Conservation (phyloP, 306 rosid species). For the Cicer bijugum region DNA sequence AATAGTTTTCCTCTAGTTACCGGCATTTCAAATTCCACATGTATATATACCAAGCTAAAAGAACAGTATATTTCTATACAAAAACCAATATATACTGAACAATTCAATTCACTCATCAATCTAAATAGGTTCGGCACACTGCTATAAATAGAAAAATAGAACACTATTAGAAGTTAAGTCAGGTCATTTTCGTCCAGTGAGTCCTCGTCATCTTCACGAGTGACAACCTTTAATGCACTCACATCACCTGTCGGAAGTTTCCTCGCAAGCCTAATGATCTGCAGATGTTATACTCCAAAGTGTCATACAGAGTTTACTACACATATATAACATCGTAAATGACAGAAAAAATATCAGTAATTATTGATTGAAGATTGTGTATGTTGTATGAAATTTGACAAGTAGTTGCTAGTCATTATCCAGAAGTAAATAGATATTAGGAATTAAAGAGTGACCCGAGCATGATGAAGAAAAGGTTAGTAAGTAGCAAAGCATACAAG, state of each 20-base stretch:
- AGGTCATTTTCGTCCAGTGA: slow-evolving; percentile 88
- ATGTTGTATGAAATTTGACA: neutral
- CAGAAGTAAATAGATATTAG: slow-evolving; percentile 10
- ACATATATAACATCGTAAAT: slow-evolving; percentile 1
- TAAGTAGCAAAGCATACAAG: neutral
- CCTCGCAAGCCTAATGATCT: slow-evolving; percentile 88
- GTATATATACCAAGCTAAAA: slow-evolving; percentile 5
- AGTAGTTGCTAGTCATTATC: neutral
- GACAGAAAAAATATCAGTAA: neutral
- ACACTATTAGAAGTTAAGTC: slow-evolving; percentile 50
- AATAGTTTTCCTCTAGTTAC: slow-evolving; percentile 2
- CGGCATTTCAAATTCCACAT: slow-evolving; percentile 15
- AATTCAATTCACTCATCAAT: slow-evolving; percentile 30
- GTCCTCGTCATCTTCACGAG: slow-evolving; percentile 57
- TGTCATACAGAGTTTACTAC: slow-evolving; percentile 23
- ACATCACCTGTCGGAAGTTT: slow-evolving; percentile 92
- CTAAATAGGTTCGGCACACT: slow-evolving; percentile 32
- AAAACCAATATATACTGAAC: slow-evolving; percentile 34
- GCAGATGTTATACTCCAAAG: slow-evolving; percentile 46
- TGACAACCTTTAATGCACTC: slow-evolving; percentile 55
- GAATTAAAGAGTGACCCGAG: slow-evolving; percentile 16
- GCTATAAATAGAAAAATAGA: neutral
- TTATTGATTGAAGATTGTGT: neutral
- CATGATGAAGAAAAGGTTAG: slow-evolving; percentile 1
- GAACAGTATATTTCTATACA: slow-evolving; percentile 31